Evolutionary conservation across 2,329 filamentous ascomycete species (phyloP), one percentile per base, ranked within the genome.

Genomic region (Ophiocordyceps robertsii): DNA sequence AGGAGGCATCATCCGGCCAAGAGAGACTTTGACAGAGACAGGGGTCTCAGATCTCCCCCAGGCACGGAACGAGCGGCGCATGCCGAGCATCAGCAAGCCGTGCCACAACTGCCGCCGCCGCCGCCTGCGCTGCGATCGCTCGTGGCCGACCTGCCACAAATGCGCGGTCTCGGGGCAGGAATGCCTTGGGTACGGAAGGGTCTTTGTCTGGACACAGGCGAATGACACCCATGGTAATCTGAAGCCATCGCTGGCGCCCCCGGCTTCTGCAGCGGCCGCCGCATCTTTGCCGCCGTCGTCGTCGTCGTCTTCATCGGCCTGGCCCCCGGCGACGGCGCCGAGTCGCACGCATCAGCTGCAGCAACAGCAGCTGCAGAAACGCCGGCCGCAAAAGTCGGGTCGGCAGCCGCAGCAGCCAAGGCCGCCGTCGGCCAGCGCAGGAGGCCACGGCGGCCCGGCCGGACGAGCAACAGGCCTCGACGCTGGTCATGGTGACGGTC

Each of bases 31-130:
- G 17, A 36, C 8, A 14, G 33, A 36, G 40, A 32, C 13, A 16
- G 29, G 32, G n/a, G 30, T 43, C 33, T 27, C 46, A 39, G 32
- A 31, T 37, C 43, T 41, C 43, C 24, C 6, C 24, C 24, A 27
- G 24, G 24, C 24, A 27, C 24, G 24, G 24, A 27, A 27, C 24
- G 9, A 43, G 40, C 43, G 45, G 43, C 50, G 53, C 37, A 55
- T 51, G 56, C 56, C 55, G 51, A 58, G 49, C 56, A 56, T 56
- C 52, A 56, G 52, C 53, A 70, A 67, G 52, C 53, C 70, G 46
- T 80, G 76, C 57, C 73, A 80, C 59, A 79, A 77, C 59, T 80
- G 76, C 58, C 73, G 75, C 46, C 70, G 69, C 44, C 69, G 69
- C 53, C 70, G 77, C 49, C 68, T 75, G 56, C 73, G 75, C 52